phyloP scores from a whole-genome alignment of 83 land plant species.

The Isoetes engelmannii region DNA sequence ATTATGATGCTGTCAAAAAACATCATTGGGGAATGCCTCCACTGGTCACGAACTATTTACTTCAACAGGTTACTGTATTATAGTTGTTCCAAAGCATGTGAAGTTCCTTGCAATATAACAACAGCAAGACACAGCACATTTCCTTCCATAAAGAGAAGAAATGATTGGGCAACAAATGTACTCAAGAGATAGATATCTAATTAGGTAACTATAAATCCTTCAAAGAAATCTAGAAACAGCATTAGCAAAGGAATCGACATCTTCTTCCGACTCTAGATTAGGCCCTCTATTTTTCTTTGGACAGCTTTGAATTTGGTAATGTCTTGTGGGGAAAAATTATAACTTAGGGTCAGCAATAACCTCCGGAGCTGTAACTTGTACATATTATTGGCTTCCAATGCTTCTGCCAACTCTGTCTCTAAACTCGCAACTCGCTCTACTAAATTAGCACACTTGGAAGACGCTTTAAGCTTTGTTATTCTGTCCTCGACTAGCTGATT shows the following conservation, averaged over 20 bases:
- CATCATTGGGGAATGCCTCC: too few relatives aligned
- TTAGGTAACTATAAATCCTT: neutral
- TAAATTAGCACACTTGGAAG: constrained; percentile 16
- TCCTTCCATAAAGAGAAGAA: neutral
- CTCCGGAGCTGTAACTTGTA: constrained; percentile 40
- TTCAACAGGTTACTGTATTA: too few relatives aligned
- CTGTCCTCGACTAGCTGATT: constrained; percentile 14
- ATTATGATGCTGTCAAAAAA: too few relatives aligned
- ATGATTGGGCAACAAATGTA: neutral
- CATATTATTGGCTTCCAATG: constrained; percentile 42
- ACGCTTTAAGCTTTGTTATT: constrained; percentile 16
- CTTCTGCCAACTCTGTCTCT: constrained; percentile 52
- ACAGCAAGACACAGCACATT: neutral
- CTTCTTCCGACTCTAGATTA: too few relatives aligned
- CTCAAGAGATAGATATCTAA: too few relatives aligned
- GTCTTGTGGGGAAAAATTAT: neutral
- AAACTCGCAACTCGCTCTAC: constrained; percentile 34
- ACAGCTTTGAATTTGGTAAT: too few relatives aligned
- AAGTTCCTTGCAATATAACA: too few relatives aligned
- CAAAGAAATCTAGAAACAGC: neutral
- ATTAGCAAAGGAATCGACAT: too few relatives aligned
- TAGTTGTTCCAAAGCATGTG: too few relatives aligned
- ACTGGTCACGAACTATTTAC: too few relatives aligned
- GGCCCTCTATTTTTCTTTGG: too few relatives aligned
- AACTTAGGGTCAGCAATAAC: constrained; percentile 9